Conservation (phyloP, 176 grass and related monocot genomes). For the Tillandsia fasciculata region DNA sequence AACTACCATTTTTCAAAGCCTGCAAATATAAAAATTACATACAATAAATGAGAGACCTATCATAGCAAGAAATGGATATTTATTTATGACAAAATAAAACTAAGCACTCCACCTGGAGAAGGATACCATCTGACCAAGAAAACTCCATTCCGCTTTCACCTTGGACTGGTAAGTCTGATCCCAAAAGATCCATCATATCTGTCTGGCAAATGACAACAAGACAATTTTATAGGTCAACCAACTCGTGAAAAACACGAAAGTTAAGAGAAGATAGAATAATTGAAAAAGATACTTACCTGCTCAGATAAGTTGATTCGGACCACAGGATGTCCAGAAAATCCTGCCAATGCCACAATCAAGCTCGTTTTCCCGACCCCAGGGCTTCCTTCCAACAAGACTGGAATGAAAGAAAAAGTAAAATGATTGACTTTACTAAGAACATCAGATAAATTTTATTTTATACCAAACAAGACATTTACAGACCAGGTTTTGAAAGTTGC, state of each 20-base stretch:
- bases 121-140: conserved; percentile 95
- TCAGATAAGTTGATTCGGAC: conserved; percentile 94
- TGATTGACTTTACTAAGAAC: neutral
- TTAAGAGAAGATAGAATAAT: neutral
- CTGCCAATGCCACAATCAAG: conserved; percentile 67
- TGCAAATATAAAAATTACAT: conserved; percentile 11
- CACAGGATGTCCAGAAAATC: conserved; percentile 70
- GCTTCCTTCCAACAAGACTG: conserved; percentile 91
- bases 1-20: conserved; percentile 90
- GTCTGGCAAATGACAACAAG: conserved; percentile 30
- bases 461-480: neutral
- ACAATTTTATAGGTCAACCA: neutral
- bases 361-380: conserved; percentile 97
- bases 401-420: neutral
- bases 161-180: conserved; percentile 81
- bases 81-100: neutral
- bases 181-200: conserved; percentile 98
- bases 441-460: neutral
- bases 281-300: conserved; percentile 25
- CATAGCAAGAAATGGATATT: neutral
- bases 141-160: conserved; percentile 71
- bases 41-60: neutral
- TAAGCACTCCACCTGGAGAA: conserved; percentile 42
- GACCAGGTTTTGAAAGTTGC: conserved; percentile 75
- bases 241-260: neutral